Conservation (phyloP, 192 early-diverging fungal genomes). For the Rhizophagus sp. region DNA sequence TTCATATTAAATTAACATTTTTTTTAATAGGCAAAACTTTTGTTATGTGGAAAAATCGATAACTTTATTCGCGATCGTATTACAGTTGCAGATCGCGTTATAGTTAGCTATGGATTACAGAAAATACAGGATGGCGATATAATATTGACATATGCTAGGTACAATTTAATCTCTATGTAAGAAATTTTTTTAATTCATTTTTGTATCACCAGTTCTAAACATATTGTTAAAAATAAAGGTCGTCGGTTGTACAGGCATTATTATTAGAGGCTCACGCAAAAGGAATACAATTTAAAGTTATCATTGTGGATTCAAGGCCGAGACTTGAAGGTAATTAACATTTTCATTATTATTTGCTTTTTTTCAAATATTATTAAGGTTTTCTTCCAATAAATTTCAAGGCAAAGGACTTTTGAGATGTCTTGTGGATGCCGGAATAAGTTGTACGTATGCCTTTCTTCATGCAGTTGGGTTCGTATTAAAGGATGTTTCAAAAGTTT, state of each 20-base stretch:
- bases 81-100: constrained; percentile 73
- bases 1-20: neutral
- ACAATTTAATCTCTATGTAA: neutral
- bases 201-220: neutral
- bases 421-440: constrained; percentile 64
- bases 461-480: constrained; percentile 76
- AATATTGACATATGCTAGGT: constrained; percentile 84
- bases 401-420: constrained; percentile 65
- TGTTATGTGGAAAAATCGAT: constrained; percentile 74
- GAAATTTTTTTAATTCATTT: neutral
- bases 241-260: constrained; percentile 81
- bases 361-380: neutral
- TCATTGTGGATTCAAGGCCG: constrained; percentile 89
- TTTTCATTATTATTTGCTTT: neutral
- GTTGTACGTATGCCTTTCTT: constrained; percentile 69
- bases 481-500: constrained; percentile 87
- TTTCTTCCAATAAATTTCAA: constrained; percentile 25
- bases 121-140: constrained; percentile 94
- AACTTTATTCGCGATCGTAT: constrained; percentile 93
- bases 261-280: constrained; percentile 72
- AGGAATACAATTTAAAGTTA: constrained; percentile 85
- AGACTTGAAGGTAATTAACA: constrained; percentile 74
- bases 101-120: constrained; percentile 76
- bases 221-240: constrained; percentile 35
- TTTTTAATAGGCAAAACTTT: constrained; percentile 61